phyloP scores from a whole-genome alignment of 208 protist genomes.

The Acanthamoeba triangularis region DNA sequence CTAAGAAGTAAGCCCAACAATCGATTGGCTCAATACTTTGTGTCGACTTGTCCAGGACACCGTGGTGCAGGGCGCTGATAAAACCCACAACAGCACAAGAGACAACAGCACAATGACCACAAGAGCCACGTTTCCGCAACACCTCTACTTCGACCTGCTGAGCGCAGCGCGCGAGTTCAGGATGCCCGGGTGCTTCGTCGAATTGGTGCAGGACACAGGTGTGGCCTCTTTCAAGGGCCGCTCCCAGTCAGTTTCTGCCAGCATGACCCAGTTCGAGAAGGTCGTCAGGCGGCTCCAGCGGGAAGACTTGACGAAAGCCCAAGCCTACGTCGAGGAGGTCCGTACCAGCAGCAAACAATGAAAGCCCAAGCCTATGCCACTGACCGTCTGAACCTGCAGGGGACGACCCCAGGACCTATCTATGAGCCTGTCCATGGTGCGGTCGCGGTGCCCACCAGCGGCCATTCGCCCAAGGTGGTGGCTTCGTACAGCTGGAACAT shows the following conservation, averaged over 20 bases:
- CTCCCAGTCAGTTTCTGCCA: too few species aligned
- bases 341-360: too few species aligned
- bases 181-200: neutral
- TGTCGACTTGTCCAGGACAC: too few species aligned
- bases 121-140: neutral
- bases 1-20: neutral
- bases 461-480: neutral
- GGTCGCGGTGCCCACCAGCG: neutral
- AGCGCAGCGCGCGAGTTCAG: neutral
- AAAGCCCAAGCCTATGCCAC: too few species aligned
- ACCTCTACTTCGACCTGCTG: neutral
- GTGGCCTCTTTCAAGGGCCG: neutral
- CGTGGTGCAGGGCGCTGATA: too few species aligned
- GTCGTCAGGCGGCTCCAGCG: neutral
- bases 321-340: neutral
- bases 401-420: neutral
- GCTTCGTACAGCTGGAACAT: slow-evolving; percentile 16
- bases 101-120: too few species aligned
- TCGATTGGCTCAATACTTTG: too few species aligned
- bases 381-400: neutral
- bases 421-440: neutral
- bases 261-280: neutral
- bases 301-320: neutral
- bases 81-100: too few species aligned
- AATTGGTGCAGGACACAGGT: neutral